Base-by-base conservation (phyloP, 1,284 basidiomycete genomes). In the Coniferiporia weirii region DNA sequence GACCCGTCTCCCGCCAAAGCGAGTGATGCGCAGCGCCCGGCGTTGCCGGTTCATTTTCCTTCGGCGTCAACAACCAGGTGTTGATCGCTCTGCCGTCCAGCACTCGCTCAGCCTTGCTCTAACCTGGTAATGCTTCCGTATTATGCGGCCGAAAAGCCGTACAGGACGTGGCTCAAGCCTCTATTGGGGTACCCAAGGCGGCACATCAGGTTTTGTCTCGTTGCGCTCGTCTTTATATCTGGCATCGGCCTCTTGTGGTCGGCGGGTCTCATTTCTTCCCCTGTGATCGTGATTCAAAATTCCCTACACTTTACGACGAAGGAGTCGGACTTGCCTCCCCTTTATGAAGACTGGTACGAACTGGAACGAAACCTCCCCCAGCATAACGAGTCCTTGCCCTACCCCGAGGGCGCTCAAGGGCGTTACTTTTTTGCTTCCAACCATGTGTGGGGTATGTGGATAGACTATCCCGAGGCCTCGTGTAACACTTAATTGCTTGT, bases 371-470 rank as follows among this genome's bases (percentile, higher is more conserved):
- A 38, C 12, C 52, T 61, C 1, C 60, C 60, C 34, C 60, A 61
- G 46, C 60, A 61, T 35, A 50, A 61, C 55, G 43, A 36, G 12
- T 57, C 60, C 34, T 35, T 61, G 20, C 55, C 60, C 13, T 61
- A 48, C 35, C 60, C 60, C 15, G 60, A 61, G 38, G 60, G 60
- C 15, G 60, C 43, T 13, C 27, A 44, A 35, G 60, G 54, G 3
- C 15, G 19, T 20, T 61, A 56, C 35, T 57, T 61, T 32, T 61
- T 53, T 44, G 49, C 60, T 34, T 40, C 60, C 7, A 61, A 61
- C 35, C 54, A 57, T 35, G 54, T 60, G 17, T 56, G 54, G 59
- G 54, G 59, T 60, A 47, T 8, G 59, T 46, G 20, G 6, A 8
- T 8, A 2, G 10, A 15, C 19, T 17, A 10, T 5, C 22, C 22